phyloP scores from a whole-genome alignment of 1,284 basidiomycete species.

The Kwoniella shivajii region DNA sequence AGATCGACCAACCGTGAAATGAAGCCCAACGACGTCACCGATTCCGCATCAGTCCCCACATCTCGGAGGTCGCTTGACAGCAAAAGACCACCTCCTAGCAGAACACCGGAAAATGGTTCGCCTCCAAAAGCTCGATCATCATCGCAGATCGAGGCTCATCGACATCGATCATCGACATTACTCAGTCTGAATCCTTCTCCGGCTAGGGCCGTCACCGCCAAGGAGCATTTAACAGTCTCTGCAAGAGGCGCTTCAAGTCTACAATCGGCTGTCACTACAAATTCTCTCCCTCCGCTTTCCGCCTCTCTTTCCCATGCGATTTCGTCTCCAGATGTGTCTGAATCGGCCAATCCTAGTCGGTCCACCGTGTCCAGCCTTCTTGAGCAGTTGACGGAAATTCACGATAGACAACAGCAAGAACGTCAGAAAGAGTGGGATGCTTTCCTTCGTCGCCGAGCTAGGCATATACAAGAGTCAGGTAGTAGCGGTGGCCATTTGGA shows the following conservation, averaged over 20 bases:
- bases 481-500: slow-evolving; percentile 52
- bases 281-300: slow-evolving; percentile 19
- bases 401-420: slow-evolving; percentile 75
- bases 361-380: slow-evolving; percentile 76
- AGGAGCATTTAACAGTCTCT: slow-evolving; percentile 49
- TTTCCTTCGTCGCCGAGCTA: slow-evolving; percentile 66
- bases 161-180: slow-evolving; percentile 34
- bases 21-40: neutral
- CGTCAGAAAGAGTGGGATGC: slow-evolving; percentile 83
- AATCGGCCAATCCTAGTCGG: slow-evolving; percentile 41
- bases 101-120: slow-evolving; percentile 6
- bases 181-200: slow-evolving; percentile 50
- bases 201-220: slow-evolving; percentile 47
- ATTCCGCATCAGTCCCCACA: slow-evolving; percentile 6
- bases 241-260: slow-evolving; percentile 39
- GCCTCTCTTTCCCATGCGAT: slow-evolving; percentile 14
- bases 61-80: slow-evolving; percentile 22
- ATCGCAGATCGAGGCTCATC: slow-evolving; percentile 12
- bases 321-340: neutral
- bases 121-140: slow-evolving; percentile 17
- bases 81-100: slow-evolving; percentile 7
- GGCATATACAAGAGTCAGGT: slow-evolving; percentile 34
- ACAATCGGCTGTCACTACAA: slow-evolving; percentile 13
- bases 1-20: slow-evolving; percentile 1
- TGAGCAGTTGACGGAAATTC: slow-evolving; percentile 78